Evolutionary conservation across 75 land plant species (phyloP), one percentile per base, ranked within the genome.

Genomic region (Sequoiadendron giganteum): DNA sequence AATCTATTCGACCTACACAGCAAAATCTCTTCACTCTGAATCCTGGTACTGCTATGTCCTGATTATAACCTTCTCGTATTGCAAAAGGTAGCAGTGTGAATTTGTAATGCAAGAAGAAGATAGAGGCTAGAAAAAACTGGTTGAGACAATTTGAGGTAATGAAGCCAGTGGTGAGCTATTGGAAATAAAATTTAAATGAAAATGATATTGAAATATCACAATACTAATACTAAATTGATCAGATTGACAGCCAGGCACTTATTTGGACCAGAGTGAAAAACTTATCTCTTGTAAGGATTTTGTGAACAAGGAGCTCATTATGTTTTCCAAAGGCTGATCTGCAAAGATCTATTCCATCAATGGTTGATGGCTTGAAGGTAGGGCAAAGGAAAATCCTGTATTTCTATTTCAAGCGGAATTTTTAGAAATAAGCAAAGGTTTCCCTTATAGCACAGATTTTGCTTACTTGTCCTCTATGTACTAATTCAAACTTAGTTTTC

Each of bases 41-140:
- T n/a, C n/a, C n/a, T n/a, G n/a, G n/a, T n/a, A n/a, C n/a, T n/a
- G n/a, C n/a, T n/a, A n/a, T n/a, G n/a, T n/a, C n/a, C n/a, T n/a
- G n/a, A n/a, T n/a, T n/a, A n/a, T n/a, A n/a, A n/a, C n/a, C n/a
- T n/a, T n/a, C n/a, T n/a, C n/a, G n/a, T n/a, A n/a, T n/a, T n/a
- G n/a, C n/a, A n/a, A n/a, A n/a, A n/a, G n/a, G n/a, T n/a, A n/a
- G n/a, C n/a, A n/a, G n/a, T n/a, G n/a, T n/a, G n/a, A n/a, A n/a
- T n/a, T n/a, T n/a, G n/a, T n/a, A n/a, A n/a, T n/a, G 99, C 87
- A 98, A 96, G 95, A 98, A 98, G 87, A 98, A 98, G 87, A 94
- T 97, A 45, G 99, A 98, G 85, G 99, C 94, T 19, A 92, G 99
- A 78, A 98, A 98, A 89, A 97, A 90, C 61, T 98, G 99, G 99